A percentile compares a stretch with the other conserved stretches of the same genome.
Conservation (phyloP, 2,329 filamentous ascomycete species). For the Colletotrichum godetiae region DNA sequence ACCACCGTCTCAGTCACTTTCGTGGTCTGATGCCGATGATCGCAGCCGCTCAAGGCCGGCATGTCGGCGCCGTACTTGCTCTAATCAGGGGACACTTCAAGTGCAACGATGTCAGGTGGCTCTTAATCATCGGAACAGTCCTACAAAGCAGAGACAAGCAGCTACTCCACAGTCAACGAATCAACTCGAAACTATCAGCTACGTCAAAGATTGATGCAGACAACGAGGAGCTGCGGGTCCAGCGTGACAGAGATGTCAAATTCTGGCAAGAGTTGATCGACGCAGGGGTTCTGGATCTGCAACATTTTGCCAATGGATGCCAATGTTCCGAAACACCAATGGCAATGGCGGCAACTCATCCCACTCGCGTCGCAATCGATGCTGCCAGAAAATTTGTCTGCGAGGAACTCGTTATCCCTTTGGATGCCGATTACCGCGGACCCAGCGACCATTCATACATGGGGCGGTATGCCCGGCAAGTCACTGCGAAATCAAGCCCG, state of each 20-base stretch:
- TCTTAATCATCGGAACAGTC: background rate
- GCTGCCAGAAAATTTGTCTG: background rate
- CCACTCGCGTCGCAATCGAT: background rate
- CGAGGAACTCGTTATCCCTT: background rate
- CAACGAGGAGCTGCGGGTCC: background rate
- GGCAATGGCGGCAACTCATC: background rate
- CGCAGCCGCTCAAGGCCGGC: background rate
- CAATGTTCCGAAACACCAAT: background rate
- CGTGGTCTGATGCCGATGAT: background rate
- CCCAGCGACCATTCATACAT: background rate
- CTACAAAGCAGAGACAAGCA: background rate
- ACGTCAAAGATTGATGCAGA: background rate
- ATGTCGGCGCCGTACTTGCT: background rate
- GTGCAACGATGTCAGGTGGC: background rate
- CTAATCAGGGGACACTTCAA: background rate
- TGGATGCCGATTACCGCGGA: background rate
- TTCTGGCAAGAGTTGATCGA: background rate
- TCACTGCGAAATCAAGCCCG: background rate
- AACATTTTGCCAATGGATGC: background rate
- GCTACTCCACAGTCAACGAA: background rate
- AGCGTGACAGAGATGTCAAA: background rate
- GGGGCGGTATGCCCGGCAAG: background rate
- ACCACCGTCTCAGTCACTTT: background rate
- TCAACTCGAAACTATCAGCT: background rate
- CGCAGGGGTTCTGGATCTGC: background rate